These are phyloP conservation scores for Alnus glutinosa DNA, from an alignment of 306 rosid species.

Conservation along the genomic window DNA sequence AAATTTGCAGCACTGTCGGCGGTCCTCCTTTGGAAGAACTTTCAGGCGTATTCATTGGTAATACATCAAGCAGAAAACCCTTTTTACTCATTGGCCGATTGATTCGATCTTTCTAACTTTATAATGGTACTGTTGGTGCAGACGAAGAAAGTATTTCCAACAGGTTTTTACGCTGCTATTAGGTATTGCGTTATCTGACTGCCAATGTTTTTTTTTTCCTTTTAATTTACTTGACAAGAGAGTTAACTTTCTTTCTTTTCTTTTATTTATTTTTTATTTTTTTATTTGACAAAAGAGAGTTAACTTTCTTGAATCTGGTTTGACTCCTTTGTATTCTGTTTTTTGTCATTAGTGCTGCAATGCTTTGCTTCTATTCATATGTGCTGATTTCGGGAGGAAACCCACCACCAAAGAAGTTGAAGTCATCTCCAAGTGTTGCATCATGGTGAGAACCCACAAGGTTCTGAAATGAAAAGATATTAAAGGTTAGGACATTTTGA, in stretches of 20 bases:
- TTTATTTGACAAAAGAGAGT: not conserved
- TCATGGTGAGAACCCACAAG: slow-evolving; percentile 37
- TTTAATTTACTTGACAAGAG: slow-evolving; percentile 3
- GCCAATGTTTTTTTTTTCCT: not conserved
- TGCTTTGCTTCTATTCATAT: slow-evolving; percentile 84
- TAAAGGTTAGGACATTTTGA: slow-evolving; percentile 1
- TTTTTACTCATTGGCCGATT: slow-evolving; percentile 4
- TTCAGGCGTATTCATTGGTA: slow-evolving; percentile 72
- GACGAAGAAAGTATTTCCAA: slow-evolving; percentile 79
- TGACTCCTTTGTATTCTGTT: slow-evolving; percentile 3
- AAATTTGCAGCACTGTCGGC: slow-evolving; percentile 62
- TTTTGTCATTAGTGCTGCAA: slow-evolving; percentile 62
- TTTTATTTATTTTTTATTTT: too few species aligned
- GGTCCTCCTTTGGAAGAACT: slow-evolving; percentile 73
- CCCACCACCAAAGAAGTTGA: slow-evolving; percentile 92
- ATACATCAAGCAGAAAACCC: slow-evolving; percentile 12
- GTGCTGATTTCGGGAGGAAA: slow-evolving; percentile 81
- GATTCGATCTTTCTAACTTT: slow-evolving; percentile 15
- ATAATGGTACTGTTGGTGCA: slow-evolving; percentile 33
- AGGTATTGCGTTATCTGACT: slow-evolving; percentile 45
- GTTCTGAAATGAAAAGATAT: slow-evolving; percentile 15
- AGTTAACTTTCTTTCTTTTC: not conserved
- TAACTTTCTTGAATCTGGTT: slow-evolving; percentile 10
- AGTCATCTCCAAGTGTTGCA: slow-evolving; percentile 55
- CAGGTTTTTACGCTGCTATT: slow-evolving; percentile 58